These are phyloP conservation scores for Scutellaria galericulata DNA, from an alignment of 257 asterid genomes.

Conservation along the genomic window DNA sequence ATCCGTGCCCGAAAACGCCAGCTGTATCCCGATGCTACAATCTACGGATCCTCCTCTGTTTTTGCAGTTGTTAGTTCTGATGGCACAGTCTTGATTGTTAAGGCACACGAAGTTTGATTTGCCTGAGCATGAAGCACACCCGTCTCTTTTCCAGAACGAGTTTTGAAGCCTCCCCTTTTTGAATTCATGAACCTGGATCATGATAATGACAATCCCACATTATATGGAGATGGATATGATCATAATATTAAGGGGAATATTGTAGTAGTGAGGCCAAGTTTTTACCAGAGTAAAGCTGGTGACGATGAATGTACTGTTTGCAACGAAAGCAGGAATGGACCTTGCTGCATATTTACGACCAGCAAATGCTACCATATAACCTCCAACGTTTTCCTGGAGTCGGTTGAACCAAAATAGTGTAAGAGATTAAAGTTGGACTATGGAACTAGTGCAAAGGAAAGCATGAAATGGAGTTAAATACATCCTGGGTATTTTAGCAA, in stretches of 20 bases:
- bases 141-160: conserved; percentile 92
- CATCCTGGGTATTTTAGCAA: not conserved
- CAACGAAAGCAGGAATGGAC: conserved; percentile 85
- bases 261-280: conserved; percentile 6
- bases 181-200: conserved; percentile 80
- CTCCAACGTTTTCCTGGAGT: conserved; percentile 77
- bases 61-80: conserved; percentile 66
- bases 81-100: conserved; percentile 88
- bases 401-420: not conserved
- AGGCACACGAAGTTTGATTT: conserved; percentile 73
- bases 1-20: conserved; percentile 94
- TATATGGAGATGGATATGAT: conserved; percentile 4
- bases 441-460: not conserved
- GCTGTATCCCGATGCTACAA: conserved; percentile 92
- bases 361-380: conserved; percentile 98
- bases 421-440: conserved; percentile 10
- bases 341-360: conserved; percentile 93
- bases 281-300: conserved; percentile 97
- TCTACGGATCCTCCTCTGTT: conserved; percentile 81
- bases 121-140: conserved; percentile 72
- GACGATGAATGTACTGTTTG: conserved; percentile 64
- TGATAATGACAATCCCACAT: not conserved
- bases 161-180: conserved; percentile 92
- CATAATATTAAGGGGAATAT: not conserved
- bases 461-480: conserved; percentile 1